Percentiles rank a stretch among this genome's conserved stretches.
Conservation (phyloP, 768 basidiomycete species). For the Auriscalpium vulgare region DNA sequence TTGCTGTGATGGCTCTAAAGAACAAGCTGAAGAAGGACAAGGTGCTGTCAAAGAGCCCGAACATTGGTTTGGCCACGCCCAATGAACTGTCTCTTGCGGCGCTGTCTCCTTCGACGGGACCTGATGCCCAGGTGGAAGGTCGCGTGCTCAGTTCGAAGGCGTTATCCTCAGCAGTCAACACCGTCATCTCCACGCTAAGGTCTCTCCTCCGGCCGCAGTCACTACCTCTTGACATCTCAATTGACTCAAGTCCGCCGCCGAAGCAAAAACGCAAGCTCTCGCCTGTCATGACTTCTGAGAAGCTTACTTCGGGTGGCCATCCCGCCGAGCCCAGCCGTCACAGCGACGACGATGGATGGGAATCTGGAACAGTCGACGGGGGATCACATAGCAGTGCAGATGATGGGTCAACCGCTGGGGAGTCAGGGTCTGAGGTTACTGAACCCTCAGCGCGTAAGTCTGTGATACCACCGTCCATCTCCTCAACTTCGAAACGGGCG, state of each 20-base stretch:
- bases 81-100: slow-evolving; percentile 18
- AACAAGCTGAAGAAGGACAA: slow-evolving; percentile 72
- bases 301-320: slow-evolving; percentile 20
- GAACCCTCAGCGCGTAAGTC: slow-evolving; percentile 4
- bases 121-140: slow-evolving; percentile 54
- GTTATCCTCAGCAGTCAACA: slow-evolving; percentile 51
- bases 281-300: neutral
- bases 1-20: slow-evolving; percentile 59
- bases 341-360: slow-evolving; percentile 36
- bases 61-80: slow-evolving; percentile 23
- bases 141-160: slow-evolving; percentile 71
- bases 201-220: slow-evolving; percentile 28
- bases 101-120: slow-evolving; percentile 29
- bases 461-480: neutral
- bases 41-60: slow-evolving; percentile 37
- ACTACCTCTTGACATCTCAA: neutral
- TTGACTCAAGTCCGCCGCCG: neutral
- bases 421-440: slow-evolving; percentile 10
- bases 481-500: neutral
- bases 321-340: slow-evolving; percentile 27
- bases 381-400: neutral
- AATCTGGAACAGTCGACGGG: slow-evolving; percentile 39
- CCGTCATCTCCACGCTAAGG: slow-evolving; percentile 43
- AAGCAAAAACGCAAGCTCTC: neutral
- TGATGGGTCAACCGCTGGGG: neutral